Percentiles rank a stretch among this genome's conserved stretches.
phyloP scores from a whole-genome alignment of 2,329 filamentous ascomycete genomes.

The Didymellaceae sp. region DNA sequence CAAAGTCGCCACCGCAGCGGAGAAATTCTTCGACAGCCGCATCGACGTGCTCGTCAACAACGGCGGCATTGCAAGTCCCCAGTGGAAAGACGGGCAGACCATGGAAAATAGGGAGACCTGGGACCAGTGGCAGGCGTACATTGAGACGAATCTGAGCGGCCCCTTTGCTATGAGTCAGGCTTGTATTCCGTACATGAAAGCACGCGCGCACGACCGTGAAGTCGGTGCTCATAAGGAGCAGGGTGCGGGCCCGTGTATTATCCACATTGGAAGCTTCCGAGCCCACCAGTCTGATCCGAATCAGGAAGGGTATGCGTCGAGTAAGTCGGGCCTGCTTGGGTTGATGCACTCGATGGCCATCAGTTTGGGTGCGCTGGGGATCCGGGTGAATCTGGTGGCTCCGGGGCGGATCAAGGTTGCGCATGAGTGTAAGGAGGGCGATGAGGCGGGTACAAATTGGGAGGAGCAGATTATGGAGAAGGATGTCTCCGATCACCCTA shows the following conservation, averaged over 20 bases:
- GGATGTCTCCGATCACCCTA: slow-evolving; percentile 53
- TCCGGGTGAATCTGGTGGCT: slow-evolving; percentile 58
- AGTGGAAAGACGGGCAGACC: slow-evolving; percentile 55
- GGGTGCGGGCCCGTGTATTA: slow-evolving; percentile 53
- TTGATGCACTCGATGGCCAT: slow-evolving; percentile 60
- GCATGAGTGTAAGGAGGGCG: slow-evolving; percentile 56
- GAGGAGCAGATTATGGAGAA: slow-evolving; percentile 47
- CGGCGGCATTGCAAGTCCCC: slow-evolving; percentile 45
- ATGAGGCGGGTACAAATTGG: slow-evolving; percentile 52
- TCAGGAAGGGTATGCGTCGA: slow-evolving; percentile 59
- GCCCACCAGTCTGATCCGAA: slow-evolving; percentile 56
- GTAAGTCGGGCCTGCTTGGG: slow-evolving; percentile 60
- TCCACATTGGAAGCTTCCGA: slow-evolving; percentile 56
- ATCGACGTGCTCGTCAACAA: slow-evolving; percentile 52
- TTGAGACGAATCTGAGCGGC: slow-evolving; percentile 57
- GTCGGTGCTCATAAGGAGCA: slow-evolving; percentile 36
- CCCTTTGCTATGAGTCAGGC: slow-evolving; percentile 57
- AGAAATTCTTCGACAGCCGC: slow-evolving; percentile 51
- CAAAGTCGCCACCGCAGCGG: slow-evolving; percentile 51
- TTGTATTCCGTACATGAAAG: slow-evolving; percentile 57
- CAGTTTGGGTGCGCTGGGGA: slow-evolving; percentile 52
- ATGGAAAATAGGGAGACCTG: slow-evolving; percentile 54
- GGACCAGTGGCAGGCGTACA: slow-evolving; percentile 55
- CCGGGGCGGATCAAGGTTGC: slow-evolving; percentile 56
- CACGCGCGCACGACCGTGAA: slow-evolving; percentile 30